Conservation (phyloP, 2,329 filamentous ascomycete species). For the Alternaria sp. region DNA sequence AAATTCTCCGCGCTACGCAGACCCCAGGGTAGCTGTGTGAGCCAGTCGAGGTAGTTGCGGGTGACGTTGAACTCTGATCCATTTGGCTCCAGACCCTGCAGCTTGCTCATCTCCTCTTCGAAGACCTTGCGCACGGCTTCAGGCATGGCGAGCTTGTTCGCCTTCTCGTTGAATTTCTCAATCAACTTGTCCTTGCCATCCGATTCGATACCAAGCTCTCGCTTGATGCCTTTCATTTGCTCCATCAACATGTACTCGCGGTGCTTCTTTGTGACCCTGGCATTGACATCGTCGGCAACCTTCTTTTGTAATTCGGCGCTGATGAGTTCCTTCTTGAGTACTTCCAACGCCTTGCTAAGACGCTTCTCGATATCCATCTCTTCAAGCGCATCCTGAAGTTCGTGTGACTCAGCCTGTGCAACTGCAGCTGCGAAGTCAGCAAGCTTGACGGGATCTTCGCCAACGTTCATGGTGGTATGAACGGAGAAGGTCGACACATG, state of each 20-base stretch:
- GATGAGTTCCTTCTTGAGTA: slow-evolving; percentile 98
- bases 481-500: slow-evolving; percentile 88
- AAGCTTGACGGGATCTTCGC: slow-evolving; percentile 91
- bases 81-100: slow-evolving; percentile 92
- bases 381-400: slow-evolving; percentile 90
- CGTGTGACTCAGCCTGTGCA: slow-evolving; percentile 82
- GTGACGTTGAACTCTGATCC: slow-evolving; percentile 99
- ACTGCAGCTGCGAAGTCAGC: slow-evolving; percentile 98
- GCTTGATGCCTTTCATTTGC: slow-evolving; percentile 98
- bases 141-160: slow-evolving; percentile 92
- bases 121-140: slow-evolving; percentile 97
- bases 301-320: slow-evolving; percentile 97
- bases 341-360: slow-evolving; percentile 87
- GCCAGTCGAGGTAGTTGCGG: slow-evolving; percentile 97
- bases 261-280: slow-evolving; percentile 95
- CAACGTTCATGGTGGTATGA: slow-evolving; percentile 92
- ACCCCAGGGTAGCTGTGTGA: slow-evolving; percentile 98
- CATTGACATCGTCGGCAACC: slow-evolving; percentile 97
- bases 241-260: slow-evolving; percentile 99
- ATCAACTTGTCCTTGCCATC: slow-evolving; percentile 98
- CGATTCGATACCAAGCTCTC: slow-evolving; percentile 94
- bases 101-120: slow-evolving; percentile 97
- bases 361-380: slow-evolving; percentile 91
- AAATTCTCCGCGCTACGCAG: slow-evolving; percentile 97
- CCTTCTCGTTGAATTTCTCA: slow-evolving; percentile 97